Base-by-base conservation (phyloP, 805 yeast species). In the Tetrapisispora arboricola region DNA sequence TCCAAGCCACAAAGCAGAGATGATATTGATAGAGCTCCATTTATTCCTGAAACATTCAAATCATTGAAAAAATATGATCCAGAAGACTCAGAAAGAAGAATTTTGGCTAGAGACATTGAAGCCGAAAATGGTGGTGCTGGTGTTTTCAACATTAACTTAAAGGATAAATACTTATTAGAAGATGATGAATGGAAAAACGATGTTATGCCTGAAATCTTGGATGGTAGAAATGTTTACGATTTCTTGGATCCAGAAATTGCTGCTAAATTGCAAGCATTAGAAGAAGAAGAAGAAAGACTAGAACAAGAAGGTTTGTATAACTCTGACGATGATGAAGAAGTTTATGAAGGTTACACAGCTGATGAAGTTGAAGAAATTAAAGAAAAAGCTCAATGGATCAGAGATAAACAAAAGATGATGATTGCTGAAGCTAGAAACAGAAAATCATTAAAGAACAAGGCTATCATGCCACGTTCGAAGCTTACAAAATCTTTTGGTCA, bases 161-260 rank as follows among this genome's bases (percentile, higher is more conserved):
- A 87, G 63, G 97, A 90, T 59, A 83, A 80, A 57, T 92, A 94
- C 65, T 52, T 92, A 47, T 71, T 92, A 53, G 98, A 90, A 52
- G 90, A 92, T 60, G 97, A 90, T 39, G 94, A 85, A 49, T 92
- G 99, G 99, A 90, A 90, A 74, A 78, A 86, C 51, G 99, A 92
- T 65, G 74, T 82, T 47, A 86, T 92, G 86, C 99, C 99, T 21
- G 99, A 92, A 71, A 74, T 92, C 41, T 70, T 92, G 61, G 87
- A 92, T 58, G 99, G 99, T 67, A 83, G 78, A 70, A 92, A 92
- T 61, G 96, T 92, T 44, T 90, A 87, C 67, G 99, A 92, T 66
- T 92, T 84, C 80, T 73, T 92, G 63, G 99, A 92, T 58, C 86
- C 95, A 32, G 98, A 92, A 53, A 92, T 92, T 59, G 83, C 87